Percentiles rank a stretch among this genome's conserved stretches.
Conservation (phyloP, 2,329 filamentous ascomycete species). For the Ploettnerulaceae sp. region DNA sequence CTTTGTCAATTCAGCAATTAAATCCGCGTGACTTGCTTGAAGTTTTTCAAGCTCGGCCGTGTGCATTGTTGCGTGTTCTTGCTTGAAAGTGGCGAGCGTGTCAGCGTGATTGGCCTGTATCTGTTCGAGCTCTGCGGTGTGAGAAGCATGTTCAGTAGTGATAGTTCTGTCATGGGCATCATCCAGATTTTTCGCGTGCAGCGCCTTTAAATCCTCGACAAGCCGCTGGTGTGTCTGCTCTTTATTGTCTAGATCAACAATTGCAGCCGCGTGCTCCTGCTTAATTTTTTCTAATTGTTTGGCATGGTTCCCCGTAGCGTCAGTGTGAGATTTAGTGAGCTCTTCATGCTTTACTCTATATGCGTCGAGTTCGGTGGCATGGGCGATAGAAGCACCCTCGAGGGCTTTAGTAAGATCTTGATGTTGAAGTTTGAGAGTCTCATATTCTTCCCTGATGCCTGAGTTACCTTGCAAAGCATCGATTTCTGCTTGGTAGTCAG, state of each 20-base stretch:
- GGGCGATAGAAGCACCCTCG: constrained; percentile 18
- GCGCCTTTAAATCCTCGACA: constrained; percentile 50
- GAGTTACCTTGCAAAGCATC: constrained; percentile 58
- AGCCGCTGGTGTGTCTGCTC: constrained; percentile 49
- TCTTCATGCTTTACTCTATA: constrained; percentile 24
- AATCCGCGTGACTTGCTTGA: constrained; percentile 26
- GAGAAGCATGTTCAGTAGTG: constrained; percentile 45
- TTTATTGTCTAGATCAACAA: constrained; percentile 39
- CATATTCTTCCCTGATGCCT: constrained; percentile 59
- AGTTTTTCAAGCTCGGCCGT: constrained; percentile 6
- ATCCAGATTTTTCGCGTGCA: constrained; percentile 55
- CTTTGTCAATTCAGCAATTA: neutral
- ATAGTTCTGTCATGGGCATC: constrained; percentile 47
- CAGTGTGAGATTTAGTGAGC: constrained; percentile 15
- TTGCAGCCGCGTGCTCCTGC: constrained; percentile 28
- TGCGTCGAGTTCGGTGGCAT: constrained; percentile 24
- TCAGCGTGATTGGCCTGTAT: constrained; percentile 51
- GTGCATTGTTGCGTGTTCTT: constrained; percentile 37
- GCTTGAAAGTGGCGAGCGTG: constrained; percentile 38
- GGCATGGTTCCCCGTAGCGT: constrained; percentile 17
- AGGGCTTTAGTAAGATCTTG: constrained; percentile 40
- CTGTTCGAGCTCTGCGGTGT: constrained; percentile 46
- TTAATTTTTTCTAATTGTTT: constrained; percentile 24
- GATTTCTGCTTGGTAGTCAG: constrained; percentile 61
- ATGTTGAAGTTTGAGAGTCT: constrained; percentile 55